These are phyloP conservation scores for Scytalidium lignicola DNA, from an alignment of 2,329 filamentous ascomycete species.

Conservation along the genomic window DNA sequence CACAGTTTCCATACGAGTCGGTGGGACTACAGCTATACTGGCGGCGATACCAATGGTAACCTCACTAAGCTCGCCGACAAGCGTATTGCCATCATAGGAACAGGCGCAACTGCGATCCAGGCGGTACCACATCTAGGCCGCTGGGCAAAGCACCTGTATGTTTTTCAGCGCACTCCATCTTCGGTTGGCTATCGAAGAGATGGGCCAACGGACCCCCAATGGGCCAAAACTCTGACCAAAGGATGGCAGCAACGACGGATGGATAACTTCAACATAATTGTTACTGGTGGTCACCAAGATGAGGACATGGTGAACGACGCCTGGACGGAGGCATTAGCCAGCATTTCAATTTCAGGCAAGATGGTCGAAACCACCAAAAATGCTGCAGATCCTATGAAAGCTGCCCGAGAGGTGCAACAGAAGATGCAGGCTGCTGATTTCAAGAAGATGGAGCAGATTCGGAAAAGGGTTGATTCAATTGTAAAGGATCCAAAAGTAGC, in stretches of 20 bases:
- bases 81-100: slow-evolving; percentile 13
- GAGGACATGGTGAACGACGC: slow-evolving; percentile 5
- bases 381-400: not conserved
- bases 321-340: slow-evolving; percentile 2
- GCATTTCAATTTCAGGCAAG: not conserved
- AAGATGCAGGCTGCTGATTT: slow-evolving; percentile 3
- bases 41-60: slow-evolving; percentile 25
- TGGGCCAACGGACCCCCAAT: slow-evolving; percentile 33
- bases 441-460: slow-evolving; percentile 4
- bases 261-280: slow-evolving; percentile 34
- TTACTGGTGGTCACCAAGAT: not conserved
- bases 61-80: slow-evolving; percentile 23
- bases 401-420: too few species aligned
- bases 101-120: slow-evolving; percentile 16
- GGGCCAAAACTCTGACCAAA: slow-evolving; percentile 17
- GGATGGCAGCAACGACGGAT: slow-evolving; percentile 46
- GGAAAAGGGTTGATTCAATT: slow-evolving; percentile 2
- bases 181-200: slow-evolving; percentile 33
- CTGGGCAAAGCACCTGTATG: slow-evolving; percentile 35
- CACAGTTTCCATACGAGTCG: slow-evolving; percentile 36
- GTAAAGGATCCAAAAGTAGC: slow-evolving; percentile 2
- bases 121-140: slow-evolving; percentile 34
- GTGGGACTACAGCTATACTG: slow-evolving; percentile 37
- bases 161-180: slow-evolving; percentile 44
- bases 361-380: not conserved